Conservation (phyloP, 345 rosid genomes). For the Populus tremula region DNA sequence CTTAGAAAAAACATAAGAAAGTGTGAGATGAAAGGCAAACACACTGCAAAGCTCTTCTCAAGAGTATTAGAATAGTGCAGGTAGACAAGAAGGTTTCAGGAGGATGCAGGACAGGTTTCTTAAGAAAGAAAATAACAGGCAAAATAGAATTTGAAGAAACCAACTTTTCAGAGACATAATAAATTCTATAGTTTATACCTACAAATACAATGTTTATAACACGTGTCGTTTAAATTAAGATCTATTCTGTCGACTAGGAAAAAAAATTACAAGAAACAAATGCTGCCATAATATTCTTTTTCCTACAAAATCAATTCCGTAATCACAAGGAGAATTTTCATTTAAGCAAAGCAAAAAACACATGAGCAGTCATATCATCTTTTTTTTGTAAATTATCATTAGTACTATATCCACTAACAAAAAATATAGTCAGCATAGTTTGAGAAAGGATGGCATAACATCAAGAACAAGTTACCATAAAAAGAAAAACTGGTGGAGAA, state of each 20-base stretch:
- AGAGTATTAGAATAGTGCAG: background rate
- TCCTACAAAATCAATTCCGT: background rate
- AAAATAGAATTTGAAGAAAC: slow-evolving; percentile 20
- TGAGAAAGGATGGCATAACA: background rate
- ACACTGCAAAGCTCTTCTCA: background rate
- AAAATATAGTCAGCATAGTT: background rate
- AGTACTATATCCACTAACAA: background rate
- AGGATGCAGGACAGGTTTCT: background rate
- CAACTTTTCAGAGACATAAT: slow-evolving; percentile 22
- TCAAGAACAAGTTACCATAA: background rate
- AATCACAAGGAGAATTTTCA: background rate
- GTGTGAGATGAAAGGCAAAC: background rate
- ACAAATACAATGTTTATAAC: slow-evolving; percentile 19
- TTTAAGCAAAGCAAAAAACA: background rate
- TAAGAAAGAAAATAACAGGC: slow-evolving; percentile 14
- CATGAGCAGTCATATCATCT: background rate
- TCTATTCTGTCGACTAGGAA: background rate
- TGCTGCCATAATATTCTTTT: background rate
- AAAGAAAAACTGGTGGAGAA: background rate
- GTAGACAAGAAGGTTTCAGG: slow-evolving; percentile 4
- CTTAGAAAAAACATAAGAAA: background rate
- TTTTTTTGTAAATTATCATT: background rate
- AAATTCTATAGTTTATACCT: slow-evolving; percentile 12
- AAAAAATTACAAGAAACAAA: background rate
- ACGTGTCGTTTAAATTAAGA: slow-evolving; percentile 15